Conservation (phyloP, 768 basidiomycete genomes). For the Serpula lacrymans region DNA sequence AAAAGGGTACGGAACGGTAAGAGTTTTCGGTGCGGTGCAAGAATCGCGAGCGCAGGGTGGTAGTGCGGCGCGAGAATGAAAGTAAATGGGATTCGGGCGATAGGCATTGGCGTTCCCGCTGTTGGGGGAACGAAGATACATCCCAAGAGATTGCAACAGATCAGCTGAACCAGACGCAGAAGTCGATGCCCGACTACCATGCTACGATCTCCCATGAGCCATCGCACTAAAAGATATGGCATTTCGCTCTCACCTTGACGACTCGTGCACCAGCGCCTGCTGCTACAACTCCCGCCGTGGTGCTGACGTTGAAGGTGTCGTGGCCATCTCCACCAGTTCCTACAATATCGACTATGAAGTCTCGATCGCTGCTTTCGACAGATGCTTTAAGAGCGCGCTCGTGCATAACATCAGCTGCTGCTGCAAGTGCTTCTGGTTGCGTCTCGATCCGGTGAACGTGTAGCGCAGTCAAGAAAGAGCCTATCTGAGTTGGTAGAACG, state of each 20-base stretch:
- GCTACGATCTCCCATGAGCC: conserved; percentile 56
- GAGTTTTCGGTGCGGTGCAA: conserved; percentile 80
- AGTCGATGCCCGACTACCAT: conserved; percentile 87
- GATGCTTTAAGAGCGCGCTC: conserved; percentile 62
- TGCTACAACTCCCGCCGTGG: conserved; percentile 89
- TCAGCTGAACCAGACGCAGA: conserved; percentile 95
- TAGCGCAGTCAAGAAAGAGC: conserved; percentile 85
- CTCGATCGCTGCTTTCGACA: conserved; percentile 54
- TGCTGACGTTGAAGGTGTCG: conserved; percentile 96
- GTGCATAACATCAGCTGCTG: conserved; percentile 72
- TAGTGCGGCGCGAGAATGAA: conserved; percentile 95
- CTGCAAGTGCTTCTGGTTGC: conserved; percentile 71
- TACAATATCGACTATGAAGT: conserved; percentile 60
- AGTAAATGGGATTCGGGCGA: conserved; percentile 74
- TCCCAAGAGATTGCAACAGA: conserved; percentile 77
- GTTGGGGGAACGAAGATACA: conserved; percentile 71
- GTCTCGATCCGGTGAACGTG: conserved; percentile 78
- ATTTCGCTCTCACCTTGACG: conserved; percentile 72
- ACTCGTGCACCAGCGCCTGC: conserved; percentile 93
- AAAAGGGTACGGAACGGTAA: conserved; percentile 96
- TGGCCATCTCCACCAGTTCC: conserved; percentile 80
- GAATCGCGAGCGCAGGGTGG: conserved; percentile 78
- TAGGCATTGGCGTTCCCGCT: conserved; percentile 34
- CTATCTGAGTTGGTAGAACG: conserved; percentile 72
- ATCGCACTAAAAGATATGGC: conserved; percentile 1